Conservation (phyloP, 1,139 yeast genomes). For the Kluyveromyces sp. region DNA sequence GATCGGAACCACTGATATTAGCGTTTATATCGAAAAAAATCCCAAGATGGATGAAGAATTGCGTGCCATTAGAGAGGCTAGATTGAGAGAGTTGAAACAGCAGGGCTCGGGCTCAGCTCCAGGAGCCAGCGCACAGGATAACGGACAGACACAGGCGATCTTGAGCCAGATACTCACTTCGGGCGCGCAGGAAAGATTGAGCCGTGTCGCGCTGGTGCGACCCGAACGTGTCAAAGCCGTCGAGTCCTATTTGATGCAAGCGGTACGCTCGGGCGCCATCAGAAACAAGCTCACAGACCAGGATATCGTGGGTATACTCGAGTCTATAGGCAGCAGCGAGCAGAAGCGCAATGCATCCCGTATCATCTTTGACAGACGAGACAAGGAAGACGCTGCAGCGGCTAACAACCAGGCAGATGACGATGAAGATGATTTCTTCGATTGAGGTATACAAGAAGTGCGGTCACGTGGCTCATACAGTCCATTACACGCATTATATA, state of each 20-base stretch:
- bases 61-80: constrained; percentile 82
- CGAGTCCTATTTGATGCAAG: constrained; percentile 68
- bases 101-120: constrained; percentile 23
- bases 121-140: background rate
- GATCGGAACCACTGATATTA: too few species aligned
- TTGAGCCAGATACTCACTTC: constrained; percentile 70
- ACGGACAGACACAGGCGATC: constrained; percentile 22
- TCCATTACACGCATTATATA: too few species aligned
- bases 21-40: background rate
- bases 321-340: constrained; percentile 77
- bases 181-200: constrained; percentile 79
- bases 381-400: constrained; percentile 30
- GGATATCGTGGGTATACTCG: constrained; percentile 75
- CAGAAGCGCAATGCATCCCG: constrained; percentile 52
- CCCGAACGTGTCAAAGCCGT: constrained; percentile 89
- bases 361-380: constrained; percentile 49
- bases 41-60: constrained; percentile 74
- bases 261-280: constrained; percentile 76
- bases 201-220: constrained; percentile 80
- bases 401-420: constrained; percentile 28
- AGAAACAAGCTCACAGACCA: constrained; percentile 65
- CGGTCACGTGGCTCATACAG: too few species aligned
- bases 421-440: constrained; percentile 40
- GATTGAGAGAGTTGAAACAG: constrained; percentile 72
- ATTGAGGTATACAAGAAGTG: too few species aligned